Base-by-base conservation (phyloP, 2,329 filamentous ascomycete species). In the Epichloe gansuensis region DNA sequence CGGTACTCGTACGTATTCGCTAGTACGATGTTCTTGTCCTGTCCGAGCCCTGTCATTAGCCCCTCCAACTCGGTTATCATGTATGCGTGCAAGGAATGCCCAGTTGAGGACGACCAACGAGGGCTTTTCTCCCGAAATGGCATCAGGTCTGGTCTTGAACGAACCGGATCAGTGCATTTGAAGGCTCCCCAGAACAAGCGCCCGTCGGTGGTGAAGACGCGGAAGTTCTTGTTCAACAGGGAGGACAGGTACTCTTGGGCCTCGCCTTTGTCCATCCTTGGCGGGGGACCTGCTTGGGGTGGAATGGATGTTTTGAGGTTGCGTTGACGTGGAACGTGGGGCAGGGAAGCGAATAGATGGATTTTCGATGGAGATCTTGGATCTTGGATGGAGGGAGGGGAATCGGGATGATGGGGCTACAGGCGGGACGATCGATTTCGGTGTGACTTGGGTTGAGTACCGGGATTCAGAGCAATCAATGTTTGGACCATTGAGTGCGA, bases 151-250 rank as follows among this genome's bases (percentile, higher is more conserved):
- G 31, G 31, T 31, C 31, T 31, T 31, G n/a, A 38, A 74, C 78
- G 49, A 71, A 94, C 89, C 54, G 85, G 82, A 72, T 98, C 93
- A 34, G 90, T 96, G 72, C 93, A 98, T 69, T 94, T 96, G 71
- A 98, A 87, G 57, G 82, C 77, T 21, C 93, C 93, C 51, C 89
- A 81, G 67, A 97, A 98, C 66, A 95, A 82, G 54, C 93, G 87
- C 15, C 80, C 81, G 65, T 97, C 91, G 4, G 82, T 87, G 13
- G 85, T 87, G 60, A 86, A 80, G 51, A 97, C 72, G 53, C 89
- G 84, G 36, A 97, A 71, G 40, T 81, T 87, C 66, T 87, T 87
- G 66, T 87, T 87, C 50, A 95, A 73, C 49, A 94, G 78, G 25
- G 82, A 80, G 36, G 69, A 66, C 31, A 88, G 74, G 61, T 78